A percentile compares a stretch with the other conserved stretches of the same genome.
phyloP scores from a whole-genome alignment of 352 stramenopile genomes.

The Phytophthora hybrid region DNA sequence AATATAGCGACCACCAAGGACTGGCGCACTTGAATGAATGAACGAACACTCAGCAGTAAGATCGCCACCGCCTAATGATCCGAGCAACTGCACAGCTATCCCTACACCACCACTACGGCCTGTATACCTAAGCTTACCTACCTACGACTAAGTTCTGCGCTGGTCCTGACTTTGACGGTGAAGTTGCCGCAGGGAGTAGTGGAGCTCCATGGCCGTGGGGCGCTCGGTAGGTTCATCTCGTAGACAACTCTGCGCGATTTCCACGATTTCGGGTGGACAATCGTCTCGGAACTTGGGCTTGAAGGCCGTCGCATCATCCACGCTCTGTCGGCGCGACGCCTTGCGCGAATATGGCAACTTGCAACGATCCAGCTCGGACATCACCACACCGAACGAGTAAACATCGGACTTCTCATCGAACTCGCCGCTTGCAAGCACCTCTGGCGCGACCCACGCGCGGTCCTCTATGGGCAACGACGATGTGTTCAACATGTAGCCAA shows the following conservation, averaged over 20 bases:
- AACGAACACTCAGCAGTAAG: neutral
- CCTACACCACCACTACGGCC: neutral
- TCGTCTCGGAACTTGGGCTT: constrained; percentile 55
- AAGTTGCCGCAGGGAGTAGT: constrained; percentile 60
- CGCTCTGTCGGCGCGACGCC: constrained; percentile 22
- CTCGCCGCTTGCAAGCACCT: constrained; percentile 64
- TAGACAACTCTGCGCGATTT: constrained; percentile 59
- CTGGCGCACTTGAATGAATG: neutral
- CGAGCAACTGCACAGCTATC: neutral
- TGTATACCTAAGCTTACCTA: neutral
- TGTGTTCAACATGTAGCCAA: constrained; percentile 57
- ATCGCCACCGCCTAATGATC: neutral
- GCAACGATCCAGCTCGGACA: constrained; percentile 74
- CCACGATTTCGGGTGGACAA: constrained; percentile 52
- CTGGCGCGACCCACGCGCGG: constrained; percentile 58
- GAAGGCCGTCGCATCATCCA: constrained; percentile 22
- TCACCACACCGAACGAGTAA: constrained; percentile 74
- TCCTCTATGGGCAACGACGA: constrained; percentile 34
- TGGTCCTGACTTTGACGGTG: constrained; percentile 26
- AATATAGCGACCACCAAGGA: neutral
- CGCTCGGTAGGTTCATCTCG: constrained; percentile 51
- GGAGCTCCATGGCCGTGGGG: constrained; percentile 66
- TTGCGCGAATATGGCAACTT: constrained; percentile 44
- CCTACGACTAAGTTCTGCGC: constrained; percentile 5
- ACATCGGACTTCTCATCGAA: constrained; percentile 74